A percentile compares a stretch with the other conserved stretches of the same genome.
Evolutionary conservation across 345 rosid genomes (phyloP).

Genomic region (Aegle marmelos): DNA sequence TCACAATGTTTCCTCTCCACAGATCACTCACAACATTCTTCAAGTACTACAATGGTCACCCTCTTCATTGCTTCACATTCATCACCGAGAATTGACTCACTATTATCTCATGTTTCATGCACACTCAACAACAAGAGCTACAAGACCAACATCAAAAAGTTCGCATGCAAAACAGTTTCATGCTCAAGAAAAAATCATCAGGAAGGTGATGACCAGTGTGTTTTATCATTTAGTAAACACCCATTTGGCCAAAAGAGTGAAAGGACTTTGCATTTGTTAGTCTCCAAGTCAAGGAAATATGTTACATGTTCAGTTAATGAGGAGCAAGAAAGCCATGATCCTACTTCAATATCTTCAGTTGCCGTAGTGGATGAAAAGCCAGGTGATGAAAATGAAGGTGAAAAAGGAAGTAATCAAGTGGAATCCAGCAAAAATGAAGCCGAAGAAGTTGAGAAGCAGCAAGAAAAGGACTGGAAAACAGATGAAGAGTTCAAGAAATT

Average conservation of each 20-base stretch:
- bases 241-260: constrained; percentile 2
- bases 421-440: constrained; percentile 19
- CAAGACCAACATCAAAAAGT: not conserved
- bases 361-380: constrained; percentile 41
- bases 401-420: constrained; percentile 19
- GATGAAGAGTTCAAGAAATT: constrained; percentile 95
- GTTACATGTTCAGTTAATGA: constrained; percentile 38
- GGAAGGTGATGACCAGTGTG: not conserved
- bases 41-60: constrained; percentile 27
- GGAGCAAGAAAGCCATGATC: constrained; percentile 36
- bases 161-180: not conserved
- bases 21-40: not conserved
- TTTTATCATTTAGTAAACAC: not conserved
- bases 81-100: constrained; percentile 7
- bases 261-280: not conserved
- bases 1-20: constrained; percentile 4
- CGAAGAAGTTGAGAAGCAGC: constrained; percentile 48
- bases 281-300: constrained; percentile 13
- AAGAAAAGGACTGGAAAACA: constrained; percentile 86
- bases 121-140: not conserved
- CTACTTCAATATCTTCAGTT: constrained; percentile 25
- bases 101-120: constrained; percentile 7
- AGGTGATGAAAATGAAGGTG: constrained; percentile 13
- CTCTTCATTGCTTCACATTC: constrained; percentile 24
- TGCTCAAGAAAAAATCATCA: constrained; percentile 8